These are phyloP conservation scores for Tylopilus subfusipes DNA, from an alignment of 768 basidiomycete genomes.

Conservation along the genomic window DNA sequence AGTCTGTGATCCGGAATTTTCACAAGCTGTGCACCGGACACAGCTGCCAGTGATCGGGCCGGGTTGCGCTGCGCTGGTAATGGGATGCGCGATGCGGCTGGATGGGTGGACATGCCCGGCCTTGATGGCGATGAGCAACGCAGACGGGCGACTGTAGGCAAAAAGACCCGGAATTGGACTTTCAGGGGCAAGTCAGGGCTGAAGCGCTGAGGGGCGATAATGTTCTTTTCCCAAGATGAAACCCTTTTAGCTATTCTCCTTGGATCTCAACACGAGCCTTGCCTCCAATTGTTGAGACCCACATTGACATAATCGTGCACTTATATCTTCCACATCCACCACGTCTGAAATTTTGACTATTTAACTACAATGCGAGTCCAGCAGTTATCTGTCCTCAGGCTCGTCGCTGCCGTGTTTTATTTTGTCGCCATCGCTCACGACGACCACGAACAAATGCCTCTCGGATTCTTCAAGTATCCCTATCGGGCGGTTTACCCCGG, in stretches of 20 bases:
- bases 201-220: conserved; percentile 8
- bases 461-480: conserved; percentile 66
- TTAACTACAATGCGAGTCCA: conserved; percentile 23
- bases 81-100: too few species aligned
- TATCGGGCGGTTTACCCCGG: conserved; percentile 53
- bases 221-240: conserved; percentile 27
- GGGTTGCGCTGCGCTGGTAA: too few species aligned
- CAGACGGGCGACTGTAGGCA: too few species aligned
- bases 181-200: too few species aligned
- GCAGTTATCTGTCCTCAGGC: conserved; percentile 22
- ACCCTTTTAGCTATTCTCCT: conserved; percentile 15
- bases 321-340: background rate
- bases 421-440: conserved; percentile 34
- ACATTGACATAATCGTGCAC: background rate
- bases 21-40: too few species aligned
- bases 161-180: too few species aligned
- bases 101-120: too few species aligned
- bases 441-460: conserved; percentile 54
- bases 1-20: too few species aligned
- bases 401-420: conserved; percentile 25
- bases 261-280: background rate
- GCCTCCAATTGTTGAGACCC: background rate
- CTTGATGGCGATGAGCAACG: too few species aligned
- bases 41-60: too few species aligned
- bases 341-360: background rate